These are phyloP conservation scores for Neoboletus brunneissimus DNA, from an alignment of 768 basidiomycete species.

Conservation along the genomic window DNA sequence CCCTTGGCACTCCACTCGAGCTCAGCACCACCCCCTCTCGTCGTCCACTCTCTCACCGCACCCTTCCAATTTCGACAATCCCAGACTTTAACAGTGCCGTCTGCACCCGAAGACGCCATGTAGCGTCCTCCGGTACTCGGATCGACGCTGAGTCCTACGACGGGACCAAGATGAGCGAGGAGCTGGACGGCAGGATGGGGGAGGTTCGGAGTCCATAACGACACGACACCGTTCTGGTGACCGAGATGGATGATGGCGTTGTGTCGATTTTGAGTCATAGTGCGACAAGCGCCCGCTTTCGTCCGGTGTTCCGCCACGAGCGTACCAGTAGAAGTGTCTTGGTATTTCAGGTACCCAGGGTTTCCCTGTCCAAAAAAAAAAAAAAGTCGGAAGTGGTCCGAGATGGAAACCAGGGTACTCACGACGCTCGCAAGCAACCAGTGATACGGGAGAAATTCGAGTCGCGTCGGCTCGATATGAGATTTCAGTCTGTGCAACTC, in stretches of 20 bases:
- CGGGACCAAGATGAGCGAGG: slow-evolving; percentile 86
- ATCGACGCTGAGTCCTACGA: slow-evolving; percentile 78
- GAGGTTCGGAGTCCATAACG: slow-evolving; percentile 94
- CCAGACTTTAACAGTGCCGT: slow-evolving; percentile 93
- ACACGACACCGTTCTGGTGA: slow-evolving; percentile 93
- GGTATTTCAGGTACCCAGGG: slow-evolving; percentile 90
- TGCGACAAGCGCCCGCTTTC: slow-evolving; percentile 77
- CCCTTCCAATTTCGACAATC: slow-evolving; percentile 96
- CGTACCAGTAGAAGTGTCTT: slow-evolving; percentile 92
- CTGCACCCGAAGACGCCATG: slow-evolving; percentile 86
- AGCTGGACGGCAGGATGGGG: slow-evolving; percentile 89
- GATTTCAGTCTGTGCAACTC: slow-evolving; percentile 84
- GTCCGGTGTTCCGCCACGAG: slow-evolving; percentile 86
- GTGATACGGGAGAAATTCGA: slow-evolving; percentile 94
- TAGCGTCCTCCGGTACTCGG: slow-evolving; percentile 83
- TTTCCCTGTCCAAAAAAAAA: slow-evolving; percentile 54
- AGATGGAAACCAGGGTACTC: slow-evolving; percentile 29
- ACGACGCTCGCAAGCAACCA: slow-evolving; percentile 88
- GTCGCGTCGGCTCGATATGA: slow-evolving; percentile 83
- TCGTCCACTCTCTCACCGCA: slow-evolving; percentile 73
- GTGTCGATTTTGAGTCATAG: slow-evolving; percentile 89
- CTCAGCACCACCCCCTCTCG: slow-evolving; percentile 65
- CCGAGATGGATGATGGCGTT: slow-evolving; percentile 94
- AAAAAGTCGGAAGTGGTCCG: neutral
- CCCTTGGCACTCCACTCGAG: slow-evolving; percentile 88